Conservation (phyloP, 768 basidiomycete genomes). For the Psilocybe tampanensis region DNA sequence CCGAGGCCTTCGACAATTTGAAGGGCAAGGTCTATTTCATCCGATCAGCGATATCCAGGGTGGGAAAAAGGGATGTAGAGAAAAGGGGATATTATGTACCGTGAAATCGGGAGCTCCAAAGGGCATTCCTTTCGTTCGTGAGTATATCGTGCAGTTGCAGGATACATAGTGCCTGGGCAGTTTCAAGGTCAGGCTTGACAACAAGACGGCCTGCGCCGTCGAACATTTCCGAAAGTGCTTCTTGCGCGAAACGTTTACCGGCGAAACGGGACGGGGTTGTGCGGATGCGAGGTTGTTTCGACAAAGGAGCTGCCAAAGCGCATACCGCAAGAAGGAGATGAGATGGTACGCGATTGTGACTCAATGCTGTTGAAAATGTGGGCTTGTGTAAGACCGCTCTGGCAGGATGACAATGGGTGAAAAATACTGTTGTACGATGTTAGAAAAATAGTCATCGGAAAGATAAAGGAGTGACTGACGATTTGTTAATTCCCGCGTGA, state of each 20-base stretch:
- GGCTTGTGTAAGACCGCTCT: slow-evolving; percentile 80
- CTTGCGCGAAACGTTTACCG: slow-evolving; percentile 58
- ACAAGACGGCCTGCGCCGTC: slow-evolving; percentile 65
- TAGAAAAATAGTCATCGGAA: slow-evolving; percentile 11
- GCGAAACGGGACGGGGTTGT: slow-evolving; percentile 57
- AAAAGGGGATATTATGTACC: slow-evolving; percentile 40
- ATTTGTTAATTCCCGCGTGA: slow-evolving; percentile 76
- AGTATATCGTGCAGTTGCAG: slow-evolving; percentile 69
- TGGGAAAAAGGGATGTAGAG: slow-evolving; percentile 13
- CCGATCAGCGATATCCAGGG: slow-evolving; percentile 24
- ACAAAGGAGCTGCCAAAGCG: slow-evolving; percentile 77
- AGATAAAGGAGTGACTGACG: slow-evolving; percentile 43
- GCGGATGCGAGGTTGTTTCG: slow-evolving; percentile 63
- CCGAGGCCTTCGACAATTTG: slow-evolving; percentile 69
- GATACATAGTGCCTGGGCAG: slow-evolving; percentile 76
- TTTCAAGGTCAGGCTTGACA: slow-evolving; percentile 64
- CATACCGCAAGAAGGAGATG: slow-evolving; percentile 76
- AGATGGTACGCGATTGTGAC: slow-evolving; percentile 65
- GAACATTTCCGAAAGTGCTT: slow-evolving; percentile 71
- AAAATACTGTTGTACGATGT: slow-evolving; percentile 59
- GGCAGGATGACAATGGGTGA: slow-evolving; percentile 79
- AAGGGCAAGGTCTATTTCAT: slow-evolving; percentile 57
- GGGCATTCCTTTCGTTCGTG: slow-evolving; percentile 40
- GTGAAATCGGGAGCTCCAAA: slow-evolving; percentile 49
- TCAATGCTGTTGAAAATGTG: slow-evolving; percentile 68